A percentile compares a stretch with the other conserved stretches of the same genome.
phyloP scores from a whole-genome alignment of 1,284 basidiomycete species.

The Ganoderma meredithae region DNA sequence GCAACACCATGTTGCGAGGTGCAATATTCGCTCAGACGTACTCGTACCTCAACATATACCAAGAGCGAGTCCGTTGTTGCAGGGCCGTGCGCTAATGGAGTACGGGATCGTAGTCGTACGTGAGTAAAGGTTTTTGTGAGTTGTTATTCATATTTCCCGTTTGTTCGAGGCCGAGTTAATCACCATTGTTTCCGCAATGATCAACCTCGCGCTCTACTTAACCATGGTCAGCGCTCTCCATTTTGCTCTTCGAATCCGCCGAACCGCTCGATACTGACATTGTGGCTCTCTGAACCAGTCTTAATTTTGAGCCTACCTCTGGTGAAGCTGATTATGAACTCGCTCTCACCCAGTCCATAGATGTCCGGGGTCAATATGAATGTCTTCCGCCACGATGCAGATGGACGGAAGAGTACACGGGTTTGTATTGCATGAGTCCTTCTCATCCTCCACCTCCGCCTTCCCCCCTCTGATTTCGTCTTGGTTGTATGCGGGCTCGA shows the following conservation, averaged over 20 bases:
- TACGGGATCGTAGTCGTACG: background rate
- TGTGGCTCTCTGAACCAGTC: background rate
- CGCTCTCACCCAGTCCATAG: constrained; percentile 19
- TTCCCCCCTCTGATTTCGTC: background rate
- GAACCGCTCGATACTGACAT: background rate
- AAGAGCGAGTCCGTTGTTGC: background rate
- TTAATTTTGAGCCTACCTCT: constrained; percentile 40
- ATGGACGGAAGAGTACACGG: background rate
- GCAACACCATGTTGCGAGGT: background rate
- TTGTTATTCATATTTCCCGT: background rate
- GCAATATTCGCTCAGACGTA: background rate
- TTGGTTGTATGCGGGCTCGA: too few relatives aligned
- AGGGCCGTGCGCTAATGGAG: background rate
- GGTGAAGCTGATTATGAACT: constrained; percentile 44
- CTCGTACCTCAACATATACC: background rate
- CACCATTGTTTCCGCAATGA: background rate
- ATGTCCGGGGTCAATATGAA: background rate
- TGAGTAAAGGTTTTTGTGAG: background rate
- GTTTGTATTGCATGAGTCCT: background rate
- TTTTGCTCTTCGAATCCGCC: background rate
- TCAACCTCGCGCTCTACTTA: constrained; percentile 4
- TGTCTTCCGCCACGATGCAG: background rate
- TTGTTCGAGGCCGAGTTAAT: background rate
- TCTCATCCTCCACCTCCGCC: background rate
- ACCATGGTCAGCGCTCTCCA: background rate